Conservation (phyloP, 768 basidiomycete genomes). For the Amanita rubescens region DNA sequence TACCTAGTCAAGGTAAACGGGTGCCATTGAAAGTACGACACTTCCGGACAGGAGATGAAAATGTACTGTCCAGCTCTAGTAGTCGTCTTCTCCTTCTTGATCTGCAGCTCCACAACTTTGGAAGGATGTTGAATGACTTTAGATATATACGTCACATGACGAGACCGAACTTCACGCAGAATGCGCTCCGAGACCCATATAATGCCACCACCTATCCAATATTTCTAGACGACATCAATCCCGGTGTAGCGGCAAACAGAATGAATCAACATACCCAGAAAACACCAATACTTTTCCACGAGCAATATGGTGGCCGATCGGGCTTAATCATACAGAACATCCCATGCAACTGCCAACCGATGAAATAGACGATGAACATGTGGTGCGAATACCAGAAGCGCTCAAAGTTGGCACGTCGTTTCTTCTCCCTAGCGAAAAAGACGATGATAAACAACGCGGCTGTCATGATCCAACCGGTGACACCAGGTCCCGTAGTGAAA, state of each 20-base stretch:
- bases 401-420: conserved; percentile 73
- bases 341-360: conserved; percentile 91
- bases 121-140: conserved; percentile 96
- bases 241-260: conserved; percentile 7
- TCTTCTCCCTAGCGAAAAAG: conserved; percentile 79
- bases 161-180: conserved; percentile 84
- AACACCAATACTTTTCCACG: conserved; percentile 77
- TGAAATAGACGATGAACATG: conserved; percentile 88
- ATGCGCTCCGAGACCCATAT: conserved; percentile 87
- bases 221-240: conserved; percentile 43
- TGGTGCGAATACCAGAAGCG: conserved; percentile 87
- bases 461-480: conserved; percentile 88
- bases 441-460: conserved; percentile 69
- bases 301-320: conserved; percentile 83
- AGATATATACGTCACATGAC: conserved; percentile 87
- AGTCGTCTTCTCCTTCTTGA: conserved; percentile 90
- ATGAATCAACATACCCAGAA: conserved; percentile 73
- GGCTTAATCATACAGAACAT: conserved; percentile 98
- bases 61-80: conserved; percentile 89
- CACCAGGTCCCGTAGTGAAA: conserved; percentile 75
- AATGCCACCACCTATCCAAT: conserved; percentile 82
- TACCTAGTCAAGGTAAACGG: conserved; percentile 91
- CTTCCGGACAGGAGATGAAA: conserved; percentile 84
- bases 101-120: conserved; percentile 90
- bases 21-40: conserved; percentile 96